Conservation (phyloP, 306 rosid species). For the Dalbergia cultrata region DNA sequence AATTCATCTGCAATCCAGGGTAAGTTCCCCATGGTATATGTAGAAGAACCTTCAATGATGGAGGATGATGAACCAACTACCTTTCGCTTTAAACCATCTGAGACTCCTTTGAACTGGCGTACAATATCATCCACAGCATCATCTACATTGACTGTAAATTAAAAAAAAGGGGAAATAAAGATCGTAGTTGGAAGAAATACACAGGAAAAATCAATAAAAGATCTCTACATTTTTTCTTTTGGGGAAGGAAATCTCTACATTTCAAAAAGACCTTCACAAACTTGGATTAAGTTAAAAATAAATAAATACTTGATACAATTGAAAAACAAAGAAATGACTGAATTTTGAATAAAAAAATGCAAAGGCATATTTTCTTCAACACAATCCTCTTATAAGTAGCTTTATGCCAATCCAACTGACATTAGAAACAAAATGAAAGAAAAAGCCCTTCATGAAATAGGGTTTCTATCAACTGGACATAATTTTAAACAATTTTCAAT, state of each 20-base stretch:
- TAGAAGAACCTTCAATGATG: constrained; percentile 57
- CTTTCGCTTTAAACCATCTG: constrained; percentile 84
- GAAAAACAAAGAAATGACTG: constrained; percentile 20
- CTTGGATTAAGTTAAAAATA: neutral
- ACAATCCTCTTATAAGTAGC: constrained; percentile 25
- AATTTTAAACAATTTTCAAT: constrained; percentile 11
- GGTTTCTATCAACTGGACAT: constrained; percentile 20
- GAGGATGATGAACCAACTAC: constrained; percentile 69
- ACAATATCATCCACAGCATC: constrained; percentile 97
- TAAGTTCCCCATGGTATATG: constrained; percentile 49
- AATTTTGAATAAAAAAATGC: neutral
- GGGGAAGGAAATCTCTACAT: neutral
- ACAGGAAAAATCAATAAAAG: neutral
- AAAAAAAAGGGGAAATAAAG: neutral
- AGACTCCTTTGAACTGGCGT: constrained; percentile 94
- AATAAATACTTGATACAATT: constrained; percentile 29
- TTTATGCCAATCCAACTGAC: constrained; percentile 5
- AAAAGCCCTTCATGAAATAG: constrained; percentile 31
- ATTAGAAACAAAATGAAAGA: constrained; percentile 33
- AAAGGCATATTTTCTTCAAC: constrained; percentile 19
- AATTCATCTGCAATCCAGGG: constrained; percentile 71
- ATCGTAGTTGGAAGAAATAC: constrained; percentile 30
- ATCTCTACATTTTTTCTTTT: neutral
- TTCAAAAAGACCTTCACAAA: constrained; percentile 12
- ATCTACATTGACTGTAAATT: constrained; percentile 83